phyloP scores from a whole-genome alignment of 192 early-diverging fungal species.

The Coemansia sp. region DNA sequence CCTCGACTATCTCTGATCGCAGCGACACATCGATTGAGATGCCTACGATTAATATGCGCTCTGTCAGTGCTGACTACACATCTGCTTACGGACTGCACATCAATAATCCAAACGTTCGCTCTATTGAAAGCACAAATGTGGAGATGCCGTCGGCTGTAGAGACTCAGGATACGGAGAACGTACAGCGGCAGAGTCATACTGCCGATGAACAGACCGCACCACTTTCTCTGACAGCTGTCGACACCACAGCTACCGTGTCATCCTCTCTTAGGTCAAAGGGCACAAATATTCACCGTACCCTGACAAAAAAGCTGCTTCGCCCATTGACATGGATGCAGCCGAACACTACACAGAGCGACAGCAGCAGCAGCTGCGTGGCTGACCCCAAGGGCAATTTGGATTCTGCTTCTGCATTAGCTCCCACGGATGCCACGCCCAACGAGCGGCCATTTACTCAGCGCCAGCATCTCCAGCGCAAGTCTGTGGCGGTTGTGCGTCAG shows the following conservation, averaged over 20 bases:
- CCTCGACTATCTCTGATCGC: conserved; percentile 26
- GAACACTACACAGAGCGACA: background rate
- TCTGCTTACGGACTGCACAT: conserved; percentile 32
- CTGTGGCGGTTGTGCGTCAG: conserved; percentile 7
- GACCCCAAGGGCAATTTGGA: background rate
- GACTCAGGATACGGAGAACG: background rate
- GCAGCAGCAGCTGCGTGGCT: background rate
- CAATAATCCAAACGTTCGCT: background rate
- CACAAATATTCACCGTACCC: conserved; percentile 5
- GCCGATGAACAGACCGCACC: background rate
- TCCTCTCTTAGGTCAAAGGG: no score
- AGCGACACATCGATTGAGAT: conserved; percentile 14
- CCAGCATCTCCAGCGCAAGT: conserved; percentile 8
- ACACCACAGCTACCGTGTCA: background rate
- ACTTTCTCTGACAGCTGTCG: background rate
- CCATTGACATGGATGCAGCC: conserved; percentile 27
- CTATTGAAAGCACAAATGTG: background rate
- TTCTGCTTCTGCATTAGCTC: background rate
- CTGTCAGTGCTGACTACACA: conserved; percentile 42
- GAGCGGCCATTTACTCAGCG: background rate
- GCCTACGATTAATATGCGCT: conserved; percentile 31
- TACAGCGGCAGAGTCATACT: background rate
- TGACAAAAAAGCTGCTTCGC: conserved; percentile 26
- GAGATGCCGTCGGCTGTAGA: background rate
- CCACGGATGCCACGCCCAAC: background rate